phyloP scores from a whole-genome alignment of 306 rosid species.

The Dalbergia oliveri region DNA sequence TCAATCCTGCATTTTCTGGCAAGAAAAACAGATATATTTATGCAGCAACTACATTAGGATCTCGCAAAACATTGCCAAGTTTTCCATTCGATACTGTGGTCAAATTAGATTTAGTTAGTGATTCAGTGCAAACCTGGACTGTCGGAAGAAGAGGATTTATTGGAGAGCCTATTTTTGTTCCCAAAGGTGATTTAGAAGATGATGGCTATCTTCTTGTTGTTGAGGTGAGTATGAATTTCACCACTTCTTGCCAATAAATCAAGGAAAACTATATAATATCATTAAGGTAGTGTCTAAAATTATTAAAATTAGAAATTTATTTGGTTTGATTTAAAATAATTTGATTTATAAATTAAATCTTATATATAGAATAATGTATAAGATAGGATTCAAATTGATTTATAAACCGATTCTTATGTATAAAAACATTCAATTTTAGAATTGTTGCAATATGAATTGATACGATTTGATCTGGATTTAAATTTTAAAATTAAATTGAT shows the following conservation, averaged over 20 bases:
- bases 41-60: constrained; percentile 82
- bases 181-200: constrained; percentile 69
- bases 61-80: constrained; percentile 72
- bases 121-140: constrained; percentile 71
- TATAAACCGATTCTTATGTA: no score
- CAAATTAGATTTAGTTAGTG: constrained; percentile 57
- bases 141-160: constrained; percentile 74
- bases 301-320: no score
- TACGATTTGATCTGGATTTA: no score
- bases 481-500: no score
- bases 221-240: constrained; percentile 62
- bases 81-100: constrained; percentile 83
- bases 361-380: no score
- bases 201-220: constrained; percentile 90
- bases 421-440: no score
- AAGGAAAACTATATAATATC: no score
- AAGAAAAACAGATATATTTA: constrained; percentile 66
- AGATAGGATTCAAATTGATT: no score
- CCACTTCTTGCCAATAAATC: not conserved
- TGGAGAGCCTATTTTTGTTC: constrained; percentile 86
- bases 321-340: no score
- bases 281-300: no score
- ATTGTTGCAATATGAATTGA: no score
- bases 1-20: constrained; percentile 76
- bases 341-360: no score